phyloP scores from a whole-genome alignment of 352 stramenopile genomes.

The Phytophthora chlamydospora region DNA sequence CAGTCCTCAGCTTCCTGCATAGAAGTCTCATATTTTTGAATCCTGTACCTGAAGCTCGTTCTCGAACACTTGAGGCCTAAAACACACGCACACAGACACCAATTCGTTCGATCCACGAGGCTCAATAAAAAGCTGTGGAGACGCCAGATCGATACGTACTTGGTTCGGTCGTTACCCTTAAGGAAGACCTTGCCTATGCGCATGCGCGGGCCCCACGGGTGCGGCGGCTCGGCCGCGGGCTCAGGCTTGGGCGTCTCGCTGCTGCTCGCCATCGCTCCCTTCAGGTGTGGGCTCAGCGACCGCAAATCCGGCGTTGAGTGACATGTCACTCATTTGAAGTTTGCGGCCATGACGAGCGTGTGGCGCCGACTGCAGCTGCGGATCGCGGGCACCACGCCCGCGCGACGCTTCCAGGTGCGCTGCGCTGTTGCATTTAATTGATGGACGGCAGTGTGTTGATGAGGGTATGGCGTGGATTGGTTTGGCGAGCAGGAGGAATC shows the following conservation, averaged over 20 bases:
- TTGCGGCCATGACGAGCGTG: constrained; percentile 60
- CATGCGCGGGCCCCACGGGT: constrained; percentile 82
- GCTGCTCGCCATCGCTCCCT: constrained; percentile 31
- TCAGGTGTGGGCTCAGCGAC: neutral
- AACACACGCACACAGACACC: constrained; percentile 10
- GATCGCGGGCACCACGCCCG: constrained; percentile 78
- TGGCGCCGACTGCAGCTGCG: constrained; percentile 82
- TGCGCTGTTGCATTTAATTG: neutral
- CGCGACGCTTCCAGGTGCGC: constrained; percentile 78
- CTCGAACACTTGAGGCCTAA: constrained; percentile 84
- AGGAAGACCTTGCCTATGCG: constrained; percentile 88
- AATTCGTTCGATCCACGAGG: constrained; percentile 9
- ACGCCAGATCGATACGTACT: constrained; percentile 44
- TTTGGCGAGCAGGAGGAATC: constrained; percentile 66
- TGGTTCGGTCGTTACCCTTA: constrained; percentile 88
- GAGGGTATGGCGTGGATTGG: neutral
- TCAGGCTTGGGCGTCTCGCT: constrained; percentile 27
- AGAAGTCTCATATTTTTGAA: neutral
- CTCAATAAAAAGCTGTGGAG: neutral
- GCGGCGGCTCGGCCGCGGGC: constrained; percentile 38
- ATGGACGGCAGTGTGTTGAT: neutral
- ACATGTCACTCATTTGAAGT: constrained; percentile 12
- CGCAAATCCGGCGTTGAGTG: constrained; percentile 16
- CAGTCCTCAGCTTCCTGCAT: neutral
- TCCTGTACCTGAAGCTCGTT: constrained; percentile 76